Evolutionary conservation across 1,284 basidiomycete species (phyloP).

Genomic region (Trichosporon sp.): DNA sequence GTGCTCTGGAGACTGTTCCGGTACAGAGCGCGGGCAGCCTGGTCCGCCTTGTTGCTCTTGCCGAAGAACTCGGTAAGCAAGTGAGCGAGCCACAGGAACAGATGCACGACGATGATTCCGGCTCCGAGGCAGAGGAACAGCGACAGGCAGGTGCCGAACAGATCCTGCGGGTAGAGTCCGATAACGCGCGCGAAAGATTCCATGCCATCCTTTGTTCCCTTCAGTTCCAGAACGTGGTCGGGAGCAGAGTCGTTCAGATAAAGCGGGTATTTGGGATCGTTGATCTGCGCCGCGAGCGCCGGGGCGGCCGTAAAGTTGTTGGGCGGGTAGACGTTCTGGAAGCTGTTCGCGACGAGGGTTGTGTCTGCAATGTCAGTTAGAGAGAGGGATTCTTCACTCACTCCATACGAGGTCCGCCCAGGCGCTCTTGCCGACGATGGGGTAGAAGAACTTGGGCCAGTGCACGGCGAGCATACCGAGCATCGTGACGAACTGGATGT

Average conservation of each 20-base stretch:
- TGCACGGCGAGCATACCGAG: slow-evolving; percentile 89
- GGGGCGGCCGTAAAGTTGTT: slow-evolving; percentile 60
- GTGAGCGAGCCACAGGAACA: slow-evolving; percentile 74
- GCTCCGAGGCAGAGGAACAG: slow-evolving; percentile 80
- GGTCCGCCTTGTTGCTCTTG: slow-evolving; percentile 8
- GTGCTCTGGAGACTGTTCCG: slow-evolving; percentile 1
- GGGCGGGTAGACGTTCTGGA: slow-evolving; percentile 68
- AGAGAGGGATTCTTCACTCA: slow-evolving; percentile 57
- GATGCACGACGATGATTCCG: slow-evolving; percentile 68
- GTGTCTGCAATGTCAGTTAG: slow-evolving; percentile 63
- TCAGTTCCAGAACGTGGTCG: slow-evolving; percentile 54
- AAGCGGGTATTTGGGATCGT: slow-evolving; percentile 70
- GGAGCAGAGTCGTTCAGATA: slow-evolving; percentile 69
- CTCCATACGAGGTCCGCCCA: slow-evolving; percentile 88
- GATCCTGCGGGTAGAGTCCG: slow-evolving; percentile 76
- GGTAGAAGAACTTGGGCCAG: slow-evolving; percentile 91
- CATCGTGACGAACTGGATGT: slow-evolving; percentile 75
- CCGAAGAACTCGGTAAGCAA: slow-evolving; percentile 43
- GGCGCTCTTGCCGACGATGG: slow-evolving; percentile 77
- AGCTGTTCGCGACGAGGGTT: slow-evolving; percentile 65
- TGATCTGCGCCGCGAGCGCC: slow-evolving; percentile 64
- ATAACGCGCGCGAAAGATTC: slow-evolving; percentile 76
- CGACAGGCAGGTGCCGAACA: slow-evolving; percentile 80
- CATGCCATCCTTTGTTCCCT: slow-evolving; percentile 61
- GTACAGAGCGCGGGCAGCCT: slow-evolving; percentile 11